A percentile compares a stretch with the other conserved stretches of the same genome.
phyloP scores from a whole-genome alignment of 805 yeast genomes.

The Pichia californica region DNA sequence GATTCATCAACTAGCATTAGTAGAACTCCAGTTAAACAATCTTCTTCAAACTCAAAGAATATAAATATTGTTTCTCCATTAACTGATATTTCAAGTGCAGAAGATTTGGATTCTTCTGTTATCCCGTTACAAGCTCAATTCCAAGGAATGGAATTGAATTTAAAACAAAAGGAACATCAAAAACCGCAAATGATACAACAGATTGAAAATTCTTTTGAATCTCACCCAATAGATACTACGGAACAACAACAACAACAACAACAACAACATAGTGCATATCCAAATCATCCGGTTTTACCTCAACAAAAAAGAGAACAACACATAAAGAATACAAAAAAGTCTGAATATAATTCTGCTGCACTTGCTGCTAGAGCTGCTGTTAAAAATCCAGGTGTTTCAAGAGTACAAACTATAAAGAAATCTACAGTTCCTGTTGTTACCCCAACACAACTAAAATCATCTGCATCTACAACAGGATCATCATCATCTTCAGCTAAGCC shows the following conservation, averaged over 20 bases:
- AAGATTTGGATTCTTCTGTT: neutral
- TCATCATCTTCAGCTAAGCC: neutral
- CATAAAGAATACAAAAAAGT: neutral
- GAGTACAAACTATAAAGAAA: too few relatives aligned
- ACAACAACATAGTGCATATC: neutral
- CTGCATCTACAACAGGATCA: neutral
- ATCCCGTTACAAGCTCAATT: neutral
- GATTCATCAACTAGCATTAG: conserved; percentile 1
- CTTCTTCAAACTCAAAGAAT: neutral
- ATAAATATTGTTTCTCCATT: neutral
- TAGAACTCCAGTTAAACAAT: neutral
- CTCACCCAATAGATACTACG: neutral
- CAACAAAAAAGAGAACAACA: neutral
- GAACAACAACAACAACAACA: neutral
- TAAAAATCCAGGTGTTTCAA: too few relatives aligned
- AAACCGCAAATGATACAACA: too few relatives aligned
- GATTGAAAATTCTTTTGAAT: too few relatives aligned
- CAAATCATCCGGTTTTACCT: too few relatives aligned
- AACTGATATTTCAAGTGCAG: neutral
- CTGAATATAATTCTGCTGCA: neutral
- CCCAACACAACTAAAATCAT: neutral
- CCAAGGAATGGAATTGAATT: neutral
- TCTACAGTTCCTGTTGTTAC: neutral
- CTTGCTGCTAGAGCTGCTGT: neutral
- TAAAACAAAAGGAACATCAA: too few relatives aligned